A percentile compares a stretch with the other conserved stretches of the same genome.
These are phyloP conservation scores for Yamadazyma pseudoaaseri DNA, from an alignment of 1,139 yeast genomes.

Conservation along the genomic window DNA sequence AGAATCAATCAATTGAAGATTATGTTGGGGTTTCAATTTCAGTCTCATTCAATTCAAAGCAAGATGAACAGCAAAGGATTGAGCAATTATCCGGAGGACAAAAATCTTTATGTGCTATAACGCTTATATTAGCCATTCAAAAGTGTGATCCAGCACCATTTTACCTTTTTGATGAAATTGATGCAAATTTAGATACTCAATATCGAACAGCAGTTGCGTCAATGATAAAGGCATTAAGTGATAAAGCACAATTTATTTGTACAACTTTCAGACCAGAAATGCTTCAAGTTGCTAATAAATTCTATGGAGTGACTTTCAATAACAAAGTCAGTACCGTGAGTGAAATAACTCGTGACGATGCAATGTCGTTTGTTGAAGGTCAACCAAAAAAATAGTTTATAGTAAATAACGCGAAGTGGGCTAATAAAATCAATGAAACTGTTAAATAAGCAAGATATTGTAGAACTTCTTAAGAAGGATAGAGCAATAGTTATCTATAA, in stretches of 20 bases:
- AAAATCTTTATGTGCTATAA: constrained; percentile 90
- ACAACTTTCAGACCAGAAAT: constrained; percentile 95
- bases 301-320: constrained; percentile 82
- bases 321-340: constrained; percentile 80
- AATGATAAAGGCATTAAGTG: constrained; percentile 64
- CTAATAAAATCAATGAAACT: neutral
- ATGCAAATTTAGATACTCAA: constrained; percentile 92
- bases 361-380: constrained; percentile 78
- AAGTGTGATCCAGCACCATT: constrained; percentile 97
- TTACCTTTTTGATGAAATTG: constrained; percentile 92
- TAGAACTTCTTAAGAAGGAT: constrained; percentile 61
- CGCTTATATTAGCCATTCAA: constrained; percentile 90
- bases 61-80: constrained; percentile 82
- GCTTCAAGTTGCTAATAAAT: constrained; percentile 82
- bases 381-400: too few relatives aligned
- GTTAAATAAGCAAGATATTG: constrained; percentile 22
- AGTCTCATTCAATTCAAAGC: constrained; percentile 86
- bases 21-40: constrained; percentile 83
- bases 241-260: constrained; percentile 83
- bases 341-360: constrained; percentile 70
- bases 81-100: constrained; percentile 97
- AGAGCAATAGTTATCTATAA: constrained; percentile 68
- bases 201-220: constrained; percentile 87
- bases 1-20: constrained; percentile 44
- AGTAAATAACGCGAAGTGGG: too few relatives aligned